Base-by-base conservation (phyloP, 345 rosid species). In the Nephelium lappaceum region DNA sequence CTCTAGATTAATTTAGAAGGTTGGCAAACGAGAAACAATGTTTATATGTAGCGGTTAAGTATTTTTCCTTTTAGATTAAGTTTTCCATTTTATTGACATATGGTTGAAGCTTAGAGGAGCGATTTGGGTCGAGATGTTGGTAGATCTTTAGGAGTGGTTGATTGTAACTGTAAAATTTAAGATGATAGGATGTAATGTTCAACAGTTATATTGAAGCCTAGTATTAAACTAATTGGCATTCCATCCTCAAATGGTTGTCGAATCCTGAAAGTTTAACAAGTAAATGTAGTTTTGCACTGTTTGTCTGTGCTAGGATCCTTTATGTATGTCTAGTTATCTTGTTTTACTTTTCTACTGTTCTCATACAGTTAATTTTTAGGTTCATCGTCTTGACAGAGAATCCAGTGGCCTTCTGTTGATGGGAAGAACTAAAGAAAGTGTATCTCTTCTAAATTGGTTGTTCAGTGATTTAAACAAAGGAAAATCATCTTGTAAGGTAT, bases 311-410 rank as follows among this genome's bases (percentile, higher is more conserved):
- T 43, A 18, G 1, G 4, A 42, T 72, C 41, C n/a, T 6, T 21
- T 68, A 21, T 65, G 41, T n/a, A 66, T 72, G 14, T 57, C 62
- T 42, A 49, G 25, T 51, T 68, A 16, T 63, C 42, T 36, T 58
- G 25, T 69, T 51, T 66, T 31, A 24, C 5, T 43, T 39, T 71
- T 71, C 7, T 42, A 14, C 16, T 77, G 76, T 64, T 83, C 68
- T 64, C 53, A 57, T 71, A 18, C 2, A 18, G 60, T 79, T 78
- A 39, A 36, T 61, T 72, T 78, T 80, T 82, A 95, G 98, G 98
- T 93, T 77, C 98, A 93, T 76, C 98, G 97, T 64, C 95, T 93
- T 63, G 98, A 93, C 75, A 87, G 93, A 84, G 98, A 95, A 85
- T 90, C 89, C 79, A 95, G 98, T 49, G 98, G 98, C 67, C 90